Conservation (phyloP, 306 rosid species). For the Aeschynomene evenia region DNA sequence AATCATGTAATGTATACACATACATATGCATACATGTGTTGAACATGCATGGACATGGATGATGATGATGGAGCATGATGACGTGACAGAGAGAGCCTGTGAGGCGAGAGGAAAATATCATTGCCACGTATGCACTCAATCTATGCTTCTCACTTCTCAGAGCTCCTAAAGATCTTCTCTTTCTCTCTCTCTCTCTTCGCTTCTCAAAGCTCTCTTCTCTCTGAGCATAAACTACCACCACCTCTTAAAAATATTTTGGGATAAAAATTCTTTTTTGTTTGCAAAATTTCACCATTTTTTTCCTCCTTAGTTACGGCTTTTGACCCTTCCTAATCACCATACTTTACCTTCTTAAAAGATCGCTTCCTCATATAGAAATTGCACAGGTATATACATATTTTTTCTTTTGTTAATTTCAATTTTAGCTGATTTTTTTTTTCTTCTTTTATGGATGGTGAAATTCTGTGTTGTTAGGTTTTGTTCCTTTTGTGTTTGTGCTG, state of each 20-base stretch:
- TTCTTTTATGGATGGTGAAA: not conserved
- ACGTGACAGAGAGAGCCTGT: slow-evolving; percentile 28
- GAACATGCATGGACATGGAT: not conserved
- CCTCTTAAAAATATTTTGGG: slow-evolving; percentile 27
- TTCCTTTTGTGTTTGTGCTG: slow-evolving; percentile 1
- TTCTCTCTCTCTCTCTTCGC: not conserved
- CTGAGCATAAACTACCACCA: slow-evolving; percentile 28
- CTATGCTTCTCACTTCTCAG: slow-evolving; percentile 40
- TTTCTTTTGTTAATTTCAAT: not conserved
- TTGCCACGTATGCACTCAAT: slow-evolving; percentile 66
- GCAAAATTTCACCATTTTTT: not conserved
- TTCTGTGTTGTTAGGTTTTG: not conserved
- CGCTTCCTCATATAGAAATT: not conserved
- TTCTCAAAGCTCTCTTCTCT: slow-evolving; percentile 10
- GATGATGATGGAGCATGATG: slow-evolving; percentile 21
- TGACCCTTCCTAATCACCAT: slow-evolving; percentile 4
- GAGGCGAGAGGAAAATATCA: slow-evolving; percentile 77
- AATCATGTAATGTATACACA: not conserved
- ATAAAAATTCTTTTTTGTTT: not conserved
- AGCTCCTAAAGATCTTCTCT: slow-evolving; percentile 68
- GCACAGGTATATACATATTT: slow-evolving; percentile 25
- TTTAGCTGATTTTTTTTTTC: not conserved
- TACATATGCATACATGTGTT: not conserved
- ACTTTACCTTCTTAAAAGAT: not conserved
- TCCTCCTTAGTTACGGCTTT: not conserved